These are phyloP conservation scores for Holtermannia corniformis DNA, from an alignment of 768 basidiomycete genomes.

Conservation along the genomic window DNA sequence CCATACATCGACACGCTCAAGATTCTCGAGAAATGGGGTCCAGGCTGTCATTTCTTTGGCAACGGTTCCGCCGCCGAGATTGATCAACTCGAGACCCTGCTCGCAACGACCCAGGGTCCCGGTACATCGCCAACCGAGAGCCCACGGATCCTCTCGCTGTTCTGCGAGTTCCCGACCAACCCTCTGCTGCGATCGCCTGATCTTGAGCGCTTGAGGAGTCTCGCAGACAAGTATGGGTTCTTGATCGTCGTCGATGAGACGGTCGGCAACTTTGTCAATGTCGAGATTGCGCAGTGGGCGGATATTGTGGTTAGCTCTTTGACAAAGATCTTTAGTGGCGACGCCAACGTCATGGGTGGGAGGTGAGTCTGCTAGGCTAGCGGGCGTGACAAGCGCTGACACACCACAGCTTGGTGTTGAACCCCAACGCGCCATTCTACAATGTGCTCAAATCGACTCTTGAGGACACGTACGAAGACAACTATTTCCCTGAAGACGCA, in stretches of 20 bases:
- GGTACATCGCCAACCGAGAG: constrained; percentile 39
- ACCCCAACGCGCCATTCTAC: constrained; percentile 68
- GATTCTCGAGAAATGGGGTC: constrained; percentile 90
- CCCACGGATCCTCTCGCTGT: constrained; percentile 66
- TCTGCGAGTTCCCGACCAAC: constrained; percentile 93
- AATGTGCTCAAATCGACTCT: constrained; percentile 54
- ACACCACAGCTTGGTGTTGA: constrained; percentile 64
- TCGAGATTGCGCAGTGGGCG: constrained; percentile 72
- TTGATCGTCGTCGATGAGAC: constrained; percentile 87
- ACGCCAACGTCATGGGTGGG: constrained; percentile 94
- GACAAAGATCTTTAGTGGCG: constrained; percentile 90
- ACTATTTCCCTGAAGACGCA: constrained; percentile 81
- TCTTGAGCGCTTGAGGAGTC: constrained; percentile 57
- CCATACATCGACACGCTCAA: constrained; percentile 93
- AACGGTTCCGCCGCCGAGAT: constrained; percentile 67
- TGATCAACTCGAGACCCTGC: constrained; percentile 56
- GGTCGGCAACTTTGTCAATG: constrained; percentile 87
- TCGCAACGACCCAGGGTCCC: constrained; percentile 35
- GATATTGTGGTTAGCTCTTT: constrained; percentile 88
- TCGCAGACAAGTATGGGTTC: constrained; percentile 85
- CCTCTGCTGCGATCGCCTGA: constrained; percentile 81
- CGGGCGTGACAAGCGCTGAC: neutral
- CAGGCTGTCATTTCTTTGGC: constrained; percentile 82
- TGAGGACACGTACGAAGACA: constrained; percentile 61
- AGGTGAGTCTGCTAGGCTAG: constrained; percentile 50